Percentiles rank a stretch among this genome's conserved stretches.
Conservation (phyloP, 441 rosid species). For the Melastoma candidum region DNA sequence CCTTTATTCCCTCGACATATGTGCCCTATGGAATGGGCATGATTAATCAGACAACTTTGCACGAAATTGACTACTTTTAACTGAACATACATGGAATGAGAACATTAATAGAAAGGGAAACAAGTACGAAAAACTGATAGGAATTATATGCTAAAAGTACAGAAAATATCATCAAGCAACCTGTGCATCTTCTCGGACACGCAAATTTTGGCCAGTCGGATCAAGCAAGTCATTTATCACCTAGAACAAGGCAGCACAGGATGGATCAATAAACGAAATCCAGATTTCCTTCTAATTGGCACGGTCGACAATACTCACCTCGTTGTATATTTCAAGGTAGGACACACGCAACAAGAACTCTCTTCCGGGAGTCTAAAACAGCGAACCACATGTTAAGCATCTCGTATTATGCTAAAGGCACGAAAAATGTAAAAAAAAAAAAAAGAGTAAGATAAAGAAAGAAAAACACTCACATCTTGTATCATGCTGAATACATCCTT, state of each 20-base stretch:
- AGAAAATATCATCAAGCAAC: conserved; percentile 17
- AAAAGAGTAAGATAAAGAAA: background rate
- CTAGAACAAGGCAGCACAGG: conserved; percentile 32
- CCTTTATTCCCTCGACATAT: conserved; percentile 97
- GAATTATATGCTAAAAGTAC: too few relatives aligned
- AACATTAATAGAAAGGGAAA: too few relatives aligned
- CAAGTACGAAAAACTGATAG: too few relatives aligned
- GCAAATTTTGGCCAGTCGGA: conserved; percentile 98
- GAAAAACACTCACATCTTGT: conserved; percentile 66
- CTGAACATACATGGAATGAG: too few relatives aligned
- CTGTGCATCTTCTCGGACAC: conserved; percentile 97
- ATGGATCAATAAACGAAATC: conserved; percentile 2
- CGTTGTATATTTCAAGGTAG: conserved; percentile 98
- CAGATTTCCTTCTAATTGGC: too few relatives aligned
- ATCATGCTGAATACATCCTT: conserved; percentile 96
- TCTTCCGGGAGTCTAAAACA: conserved; percentile 91
- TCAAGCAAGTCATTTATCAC: conserved; percentile 97
- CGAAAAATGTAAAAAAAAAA: conserved; percentile 4
- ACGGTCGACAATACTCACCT: conserved; percentile 39
- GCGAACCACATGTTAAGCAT: conserved; percentile 3
- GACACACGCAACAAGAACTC: conserved; percentile 97
- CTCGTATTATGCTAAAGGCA: background rate
- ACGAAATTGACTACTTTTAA: background rate
- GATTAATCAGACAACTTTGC: background rate
- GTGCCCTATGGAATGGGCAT: conserved; percentile 56